Evolutionary conservation across 2,329 filamentous ascomycete genomes (phyloP).

Genomic region (Claviceps capensis): DNA sequence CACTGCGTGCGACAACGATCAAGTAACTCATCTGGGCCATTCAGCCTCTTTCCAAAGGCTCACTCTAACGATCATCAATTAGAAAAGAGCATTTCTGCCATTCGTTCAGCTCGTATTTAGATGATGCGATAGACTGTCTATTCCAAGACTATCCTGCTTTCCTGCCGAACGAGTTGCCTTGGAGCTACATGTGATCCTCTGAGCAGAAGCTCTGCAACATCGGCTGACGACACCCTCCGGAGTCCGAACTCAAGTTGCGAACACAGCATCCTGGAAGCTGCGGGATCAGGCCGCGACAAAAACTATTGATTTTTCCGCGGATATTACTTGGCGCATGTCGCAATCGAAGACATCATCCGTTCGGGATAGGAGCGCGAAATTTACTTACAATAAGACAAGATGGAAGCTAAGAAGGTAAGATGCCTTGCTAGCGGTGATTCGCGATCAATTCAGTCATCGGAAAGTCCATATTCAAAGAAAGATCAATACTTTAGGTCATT

Average conservation of each 20-base stretch:
- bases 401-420: slow-evolving; percentile 30
- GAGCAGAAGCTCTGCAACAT: background rate
- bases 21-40: background rate
- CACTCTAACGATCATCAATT: background rate
- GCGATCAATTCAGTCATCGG: background rate
- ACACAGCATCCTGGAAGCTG: background rate
- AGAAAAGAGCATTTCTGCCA: background rate
- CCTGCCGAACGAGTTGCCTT: background rate
- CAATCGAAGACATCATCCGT: background rate
- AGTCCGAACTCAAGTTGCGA: background rate
- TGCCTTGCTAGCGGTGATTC: background rate
- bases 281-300: background rate
- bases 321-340: background rate
- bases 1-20: background rate
- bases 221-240: background rate
- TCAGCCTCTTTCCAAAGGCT: background rate
- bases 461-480: background rate
- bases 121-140: background rate
- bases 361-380: background rate
- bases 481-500: slow-evolving; percentile 23
- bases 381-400: slow-evolving; percentile 12
- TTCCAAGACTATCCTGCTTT: background rate
- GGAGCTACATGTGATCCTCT: background rate
- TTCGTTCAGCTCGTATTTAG: background rate
- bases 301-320: background rate